A percentile compares a stretch with the other conserved stretches of the same genome.
These are phyloP conservation scores for Colletotrichum lini DNA, from an alignment of 2,329 filamentous ascomycete species.

Conservation along the genomic window DNA sequence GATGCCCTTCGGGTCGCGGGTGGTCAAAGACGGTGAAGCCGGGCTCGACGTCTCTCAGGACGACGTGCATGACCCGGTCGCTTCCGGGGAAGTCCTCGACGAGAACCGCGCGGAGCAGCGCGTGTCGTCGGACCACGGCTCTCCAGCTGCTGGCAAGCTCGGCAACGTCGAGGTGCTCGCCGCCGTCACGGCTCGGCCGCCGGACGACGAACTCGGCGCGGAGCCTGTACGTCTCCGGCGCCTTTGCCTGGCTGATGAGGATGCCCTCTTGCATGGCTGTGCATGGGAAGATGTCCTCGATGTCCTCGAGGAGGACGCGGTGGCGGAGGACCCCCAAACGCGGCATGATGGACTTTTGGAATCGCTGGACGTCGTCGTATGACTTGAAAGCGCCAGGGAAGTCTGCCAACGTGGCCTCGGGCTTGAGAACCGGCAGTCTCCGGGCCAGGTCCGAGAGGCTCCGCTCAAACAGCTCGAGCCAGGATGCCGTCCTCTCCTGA, in stretches of 20 bases:
- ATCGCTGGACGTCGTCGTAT: not conserved
- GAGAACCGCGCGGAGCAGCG: constrained; percentile 29
- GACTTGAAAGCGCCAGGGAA: not conserved
- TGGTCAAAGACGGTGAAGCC: not conserved
- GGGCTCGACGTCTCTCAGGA: constrained; percentile 25
- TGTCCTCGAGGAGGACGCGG: constrained; percentile 34
- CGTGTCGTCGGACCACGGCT: constrained; percentile 30
- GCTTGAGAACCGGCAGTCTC: not conserved
- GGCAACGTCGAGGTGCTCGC: not conserved
- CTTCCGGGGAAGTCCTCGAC: constrained; percentile 35
- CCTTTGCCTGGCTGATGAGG: constrained; percentile 49
- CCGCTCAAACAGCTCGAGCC: not conserved
- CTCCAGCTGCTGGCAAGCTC: constrained; percentile 22
- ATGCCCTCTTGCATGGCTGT: constrained; percentile 55
- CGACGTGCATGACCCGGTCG: constrained; percentile 36
- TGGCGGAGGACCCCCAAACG: not conserved
- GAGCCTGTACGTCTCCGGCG: constrained; percentile 47
- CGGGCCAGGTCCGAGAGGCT: not conserved
- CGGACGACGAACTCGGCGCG: not conserved
- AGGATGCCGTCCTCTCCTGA: not conserved
- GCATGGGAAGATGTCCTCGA: constrained; percentile 53
- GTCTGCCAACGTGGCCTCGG: not conserved
- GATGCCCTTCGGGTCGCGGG: not conserved
- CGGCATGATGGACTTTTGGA: not conserved
- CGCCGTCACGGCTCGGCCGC: constrained; percentile 2